Base-by-base conservation (phyloP, 139 green algal genomes). In the Chlorella sp. region DNA sequence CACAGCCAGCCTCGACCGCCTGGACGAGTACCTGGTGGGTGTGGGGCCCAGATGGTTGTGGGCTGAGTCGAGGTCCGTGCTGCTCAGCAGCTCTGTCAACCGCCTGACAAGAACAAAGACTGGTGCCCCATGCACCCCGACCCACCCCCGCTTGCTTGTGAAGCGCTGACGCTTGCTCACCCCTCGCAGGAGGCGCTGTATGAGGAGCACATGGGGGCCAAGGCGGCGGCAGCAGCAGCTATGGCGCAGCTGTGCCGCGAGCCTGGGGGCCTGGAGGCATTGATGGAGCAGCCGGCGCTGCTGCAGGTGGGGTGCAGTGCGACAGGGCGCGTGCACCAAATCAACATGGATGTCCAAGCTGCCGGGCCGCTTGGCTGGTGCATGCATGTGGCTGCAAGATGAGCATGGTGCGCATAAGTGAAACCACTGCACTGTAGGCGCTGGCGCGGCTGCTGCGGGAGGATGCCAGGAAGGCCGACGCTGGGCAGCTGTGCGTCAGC, bases 391-490 rank as follows among this genome's bases (percentile, higher is more conserved):
- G n/a, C n/a, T n/a, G n/a, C n/a, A n/a, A n/a, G n/a, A n/a, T n/a
- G n/a, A n/a, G n/a, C n/a, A n/a, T n/a, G n/a, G n/a, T n/a, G n/a
- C n/a, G n/a, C n/a, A n/a, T n/a, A n/a, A n/a, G n/a, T n/a, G n/a
- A n/a, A n/a, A n/a, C n/a, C n/a, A n/a, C n/a, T n/a, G n/a, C 51
- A 60, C 9, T 23, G 51, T 21, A 60, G 70, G 94, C 94, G 26
- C 89, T 98, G 47, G 88, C 93, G 0, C 88, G 95, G 34, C 73
- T 96, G 73, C 88, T 98, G 81, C 84, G 92, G 0, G 95, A 98
- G 84, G 95, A 98, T 32, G 94, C 92, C 72, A 93, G 91, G 81
- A 86, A 86, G 34, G 94, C 88, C 80, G 92, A 95, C 39, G 94
- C 51, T 2, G 51, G 51, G 51, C 51, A 98, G 86, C 87, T 98